Base-by-base conservation (phyloP, 2,329 filamentous ascomycete genomes). In the Sporothrix humicola region DNA sequence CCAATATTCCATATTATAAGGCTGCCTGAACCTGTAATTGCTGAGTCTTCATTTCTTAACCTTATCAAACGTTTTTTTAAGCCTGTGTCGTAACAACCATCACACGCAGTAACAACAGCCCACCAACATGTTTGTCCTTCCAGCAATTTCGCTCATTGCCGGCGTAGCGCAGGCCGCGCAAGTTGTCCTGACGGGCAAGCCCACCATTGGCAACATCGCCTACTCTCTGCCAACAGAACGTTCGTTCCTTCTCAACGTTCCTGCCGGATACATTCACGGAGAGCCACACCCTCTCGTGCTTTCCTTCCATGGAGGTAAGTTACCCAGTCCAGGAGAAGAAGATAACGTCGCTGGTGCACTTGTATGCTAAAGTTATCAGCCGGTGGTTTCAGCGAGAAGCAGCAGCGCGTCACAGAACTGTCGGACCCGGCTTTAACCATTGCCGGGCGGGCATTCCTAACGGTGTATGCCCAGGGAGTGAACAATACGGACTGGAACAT, bases 401-500 rank as follows among this genome's bases (percentile, higher is more conserved):
- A 74, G 56, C 70, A 74, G 65, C 69, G 73, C n/a, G 26, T 74
- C 20, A 74, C 73, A 0, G 73, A 74, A 48, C 48, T 74, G 20
- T 74, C 73, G 23, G 69, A 74, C 42, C 56, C 69, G 20, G 54
- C 63, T 3, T 31, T 74, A 42, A 66, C 46, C 46, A 74, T 74
- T 59, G 46, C 63, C 26, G 73, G 63, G n/a, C 46, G n/a, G 56
- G 63, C 73, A 2, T 74, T 74, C 23, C n/a, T 74, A 54, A 72
- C 69, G 20, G 70, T 54, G n/a, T 74, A 74, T 59, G 69, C 69
- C 12, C 73, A 74, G 42, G 73, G 73, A 9, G 73, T 72, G n/a
- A 72, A 74, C 65, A 74, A 74, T 31, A 50, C 73, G 2, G 73
- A 72, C 17, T 74, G 73, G 70, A 52, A 68, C 17, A 74, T 72